phyloP scores from a whole-genome alignment of 768 basidiomycete genomes.

The Serendipita vermifera region DNA sequence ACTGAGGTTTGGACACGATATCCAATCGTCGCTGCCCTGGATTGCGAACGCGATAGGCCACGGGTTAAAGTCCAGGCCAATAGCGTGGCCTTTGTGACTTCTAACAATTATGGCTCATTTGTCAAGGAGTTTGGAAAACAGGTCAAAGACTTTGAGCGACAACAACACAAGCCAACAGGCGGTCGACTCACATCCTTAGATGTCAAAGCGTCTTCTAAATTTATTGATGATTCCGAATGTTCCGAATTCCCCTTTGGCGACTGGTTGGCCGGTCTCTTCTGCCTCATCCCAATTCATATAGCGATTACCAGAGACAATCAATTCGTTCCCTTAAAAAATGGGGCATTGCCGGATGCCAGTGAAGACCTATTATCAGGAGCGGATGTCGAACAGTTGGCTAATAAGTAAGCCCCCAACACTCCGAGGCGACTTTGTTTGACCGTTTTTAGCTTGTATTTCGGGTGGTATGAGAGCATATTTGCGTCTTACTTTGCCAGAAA shows the following conservation, averaged over 20 bases:
- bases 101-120: background rate
- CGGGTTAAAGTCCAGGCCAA: background rate
- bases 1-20: background rate
- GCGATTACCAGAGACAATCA: slow-evolving; percentile 47
- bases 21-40: background rate
- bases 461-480: slow-evolving; percentile 54
- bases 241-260: slow-evolving; percentile 36
- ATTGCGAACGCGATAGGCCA: background rate
- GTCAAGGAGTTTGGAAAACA: slow-evolving; percentile 22
- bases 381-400: slow-evolving; percentile 43
- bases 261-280: slow-evolving; percentile 48
- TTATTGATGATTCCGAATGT: background rate
- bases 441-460: slow-evolving; percentile 31
- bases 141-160: background rate
- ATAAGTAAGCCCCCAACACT: slow-evolving; percentile 19
- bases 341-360: slow-evolving; percentile 35
- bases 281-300: slow-evolving; percentile 52
- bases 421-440: background rate
- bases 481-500: slow-evolving; percentile 44
- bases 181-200: background rate
- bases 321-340: slow-evolving; percentile 49
- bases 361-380: slow-evolving; percentile 46
- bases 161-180: background rate
- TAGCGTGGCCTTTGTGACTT: background rate
- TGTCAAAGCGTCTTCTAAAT: background rate